Conservation (phyloP, 2,329 filamentous ascomycete genomes). For the Trichothecium roseum region DNA sequence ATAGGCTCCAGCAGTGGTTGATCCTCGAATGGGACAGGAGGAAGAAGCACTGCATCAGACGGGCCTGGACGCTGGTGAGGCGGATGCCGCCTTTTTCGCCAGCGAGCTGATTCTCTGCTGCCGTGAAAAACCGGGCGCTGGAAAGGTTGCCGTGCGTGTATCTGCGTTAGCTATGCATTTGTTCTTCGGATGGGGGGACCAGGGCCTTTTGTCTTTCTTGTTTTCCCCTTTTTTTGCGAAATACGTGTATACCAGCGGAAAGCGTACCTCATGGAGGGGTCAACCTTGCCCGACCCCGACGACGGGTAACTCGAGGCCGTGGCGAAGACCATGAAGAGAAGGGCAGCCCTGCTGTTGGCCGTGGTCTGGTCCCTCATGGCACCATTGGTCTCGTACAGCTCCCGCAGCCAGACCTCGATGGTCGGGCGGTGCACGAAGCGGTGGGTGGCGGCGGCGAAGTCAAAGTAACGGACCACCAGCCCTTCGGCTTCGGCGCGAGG, state of each 20-base stretch:
- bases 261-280: conserved; percentile 9
- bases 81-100: conserved; percentile 26
- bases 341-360: conserved; percentile 22
- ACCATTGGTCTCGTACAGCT: conserved; percentile 25
- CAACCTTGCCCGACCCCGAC: conserved; percentile 8
- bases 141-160: conserved; percentile 31
- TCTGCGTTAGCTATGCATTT: conserved; percentile 28
- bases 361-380: conserved; percentile 13
- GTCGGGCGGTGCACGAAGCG: conserved; percentile 42
- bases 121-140: conserved; percentile 21
- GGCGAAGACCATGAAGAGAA: conserved; percentile 40
- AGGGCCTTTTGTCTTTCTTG: no score
- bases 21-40: conserved; percentile 32
- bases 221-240: conserved; percentile 26
- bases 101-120: conserved; percentile 27
- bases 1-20: conserved; percentile 34
- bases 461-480: conserved; percentile 41
- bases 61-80: conserved; percentile 29
- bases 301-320: conserved; percentile 32
- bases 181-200: conserved; percentile 24
- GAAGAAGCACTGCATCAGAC: conserved; percentile 31
- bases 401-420: conserved; percentile 34
- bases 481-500: conserved; percentile 20
- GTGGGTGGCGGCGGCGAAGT: conserved; percentile 46
- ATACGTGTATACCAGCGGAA: conserved; percentile 24